These are phyloP conservation scores for Penicillium sp. DNA, from an alignment of 2,329 filamentous ascomycete genomes.

Conservation along the genomic window DNA sequence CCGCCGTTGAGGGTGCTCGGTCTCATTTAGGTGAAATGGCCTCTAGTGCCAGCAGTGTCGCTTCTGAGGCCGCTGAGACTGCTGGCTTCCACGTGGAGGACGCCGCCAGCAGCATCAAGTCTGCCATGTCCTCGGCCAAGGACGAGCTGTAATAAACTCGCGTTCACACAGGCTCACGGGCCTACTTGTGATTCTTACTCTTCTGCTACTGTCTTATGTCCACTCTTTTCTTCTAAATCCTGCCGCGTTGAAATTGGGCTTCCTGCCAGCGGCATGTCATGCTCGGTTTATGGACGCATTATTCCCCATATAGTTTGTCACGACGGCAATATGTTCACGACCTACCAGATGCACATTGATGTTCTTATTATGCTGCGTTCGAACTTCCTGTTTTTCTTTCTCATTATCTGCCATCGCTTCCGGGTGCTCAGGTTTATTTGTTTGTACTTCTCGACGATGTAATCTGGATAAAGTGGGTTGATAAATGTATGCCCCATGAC, in stretches of 20 bases:
- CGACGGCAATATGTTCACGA: constrained; percentile 26
- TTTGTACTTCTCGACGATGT: constrained; percentile 1
- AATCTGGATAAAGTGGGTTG: constrained; percentile 13
- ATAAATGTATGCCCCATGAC: background rate
- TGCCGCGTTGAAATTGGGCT: constrained; percentile 3
- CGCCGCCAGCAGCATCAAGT: constrained; percentile 48
- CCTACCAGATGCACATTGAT: constrained; percentile 23
- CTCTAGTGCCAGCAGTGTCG: constrained; percentile 33
- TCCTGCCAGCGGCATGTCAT: constrained; percentile 13
- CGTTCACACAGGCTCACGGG: background rate
- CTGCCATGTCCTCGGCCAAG: constrained; percentile 34
- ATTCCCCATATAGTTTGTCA: constrained; percentile 39
- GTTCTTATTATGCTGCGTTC: constrained; percentile 14
- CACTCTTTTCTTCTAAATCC: constrained; percentile 6
- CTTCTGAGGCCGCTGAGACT: constrained; percentile 35
- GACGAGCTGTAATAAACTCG: constrained; percentile 25
- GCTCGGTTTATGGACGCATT: constrained; percentile 23
- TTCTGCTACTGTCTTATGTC: constrained; percentile 11
- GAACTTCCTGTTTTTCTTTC: constrained; percentile 7
- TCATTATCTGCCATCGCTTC: background rate
- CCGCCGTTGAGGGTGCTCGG: constrained; percentile 38
- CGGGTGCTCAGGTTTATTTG: background rate
- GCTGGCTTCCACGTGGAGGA: constrained; percentile 47
- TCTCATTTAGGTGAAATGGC: constrained; percentile 34
- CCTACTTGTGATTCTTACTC: constrained; percentile 1